phyloP scores from a whole-genome alignment of 768 basidiomycete species.

The Artomyces pyxidatus region DNA sequence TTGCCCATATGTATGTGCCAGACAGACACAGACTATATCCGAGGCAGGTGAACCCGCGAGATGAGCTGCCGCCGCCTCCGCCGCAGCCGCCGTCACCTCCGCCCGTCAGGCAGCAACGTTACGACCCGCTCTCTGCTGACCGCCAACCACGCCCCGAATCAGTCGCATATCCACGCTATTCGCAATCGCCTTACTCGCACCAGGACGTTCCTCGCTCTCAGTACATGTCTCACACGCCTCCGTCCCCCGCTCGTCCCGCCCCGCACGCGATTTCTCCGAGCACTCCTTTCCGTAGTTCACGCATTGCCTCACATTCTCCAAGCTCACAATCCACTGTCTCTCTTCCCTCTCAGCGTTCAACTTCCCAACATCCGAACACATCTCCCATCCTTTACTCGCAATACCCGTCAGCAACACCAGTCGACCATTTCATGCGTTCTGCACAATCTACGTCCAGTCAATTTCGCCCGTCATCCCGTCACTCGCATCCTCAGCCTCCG shows the following conservation, averaged over 20 bases:
- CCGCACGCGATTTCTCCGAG: slow-evolving; percentile 4
- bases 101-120: not conserved
- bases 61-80: too few relatives aligned
- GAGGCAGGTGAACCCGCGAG: not conserved
- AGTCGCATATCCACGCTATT: not conserved
- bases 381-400: not conserved
- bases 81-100: slow-evolving; percentile 1
- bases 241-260: slow-evolving; percentile 8
- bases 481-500: not conserved
- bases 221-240: not conserved
- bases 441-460: too few relatives aligned
- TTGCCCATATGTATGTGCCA: not conserved
- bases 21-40: not conserved
- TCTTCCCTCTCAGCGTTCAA: not conserved
- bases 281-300: not conserved
- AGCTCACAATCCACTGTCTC: not conserved
- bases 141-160: not conserved
- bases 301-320: not conserved
- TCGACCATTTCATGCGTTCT: not conserved
- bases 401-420: not conserved
- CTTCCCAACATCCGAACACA: not conserved
- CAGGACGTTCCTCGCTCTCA: slow-evolving; percentile 1
- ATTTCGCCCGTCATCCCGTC: not conserved
- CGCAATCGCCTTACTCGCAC: not conserved
- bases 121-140: slow-evolving; percentile 1